Base-by-base conservation (phyloP, 148 eudicot species). In the Arctostaphylos glauca region DNA sequence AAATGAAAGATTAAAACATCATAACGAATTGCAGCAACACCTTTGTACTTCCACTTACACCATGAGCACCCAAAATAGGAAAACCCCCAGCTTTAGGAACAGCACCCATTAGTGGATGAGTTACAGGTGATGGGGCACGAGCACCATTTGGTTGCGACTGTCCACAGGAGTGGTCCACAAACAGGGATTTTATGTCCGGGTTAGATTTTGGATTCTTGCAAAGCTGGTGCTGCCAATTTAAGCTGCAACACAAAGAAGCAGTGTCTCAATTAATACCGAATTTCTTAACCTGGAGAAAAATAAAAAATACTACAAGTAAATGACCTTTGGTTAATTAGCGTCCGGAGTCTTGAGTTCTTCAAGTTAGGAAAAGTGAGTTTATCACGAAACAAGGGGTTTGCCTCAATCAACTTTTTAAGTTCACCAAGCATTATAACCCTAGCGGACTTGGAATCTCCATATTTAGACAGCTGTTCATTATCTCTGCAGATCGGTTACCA, bases 181-280 rank as follows among this genome's bases (percentile, higher is more conserved):
- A 94, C 64, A 96, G 94, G 47, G 99, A 93, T 86, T 96, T 94
- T 81, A 96, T 96, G 80, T 96, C 98, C 4, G 99, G 99, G 87
- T 92, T 93, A 77, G 94, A 83, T 88, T 91, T 91, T 38, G 99
- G 99, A 84, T 84, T 92, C 88, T 96, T 96, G 86, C 99, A 96
- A 53, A 96, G 91, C 83, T 93, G 98, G 81, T 96, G 99, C 85
- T 96, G 99, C 99, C 99, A 96, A 71, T 96, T 96, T 87, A 96
- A 89, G 91, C 99, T 96, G 87, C 89, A 84, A 80, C 46, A 78
- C 21, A 43, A 56, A n/a, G 64, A 48, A 43, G 52, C 21, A 48
- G 80, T 9, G 38, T 10, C 31, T 58, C 70, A 78, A 58, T 52
- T 19, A 43, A 19, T 38, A 25, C 46, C 3, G 43, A 70, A 43